Conservation (phyloP, 495 filamentous ascomycete species). For the Penicillium roqueforti region DNA sequence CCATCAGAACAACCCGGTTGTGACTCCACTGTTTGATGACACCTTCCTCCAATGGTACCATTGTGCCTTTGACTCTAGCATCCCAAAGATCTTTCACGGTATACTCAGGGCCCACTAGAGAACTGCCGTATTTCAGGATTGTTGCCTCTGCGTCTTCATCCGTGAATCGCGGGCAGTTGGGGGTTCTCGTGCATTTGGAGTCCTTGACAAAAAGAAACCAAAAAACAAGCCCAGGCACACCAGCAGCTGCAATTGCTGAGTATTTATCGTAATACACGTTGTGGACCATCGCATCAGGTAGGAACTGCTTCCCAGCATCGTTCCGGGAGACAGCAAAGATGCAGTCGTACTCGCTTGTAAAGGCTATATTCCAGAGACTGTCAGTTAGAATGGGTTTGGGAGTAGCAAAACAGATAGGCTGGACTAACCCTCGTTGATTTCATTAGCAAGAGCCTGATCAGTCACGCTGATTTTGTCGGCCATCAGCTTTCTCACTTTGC, state of each 20-base stretch:
- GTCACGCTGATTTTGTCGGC: conserved; percentile 24
- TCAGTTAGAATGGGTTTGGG: background rate
- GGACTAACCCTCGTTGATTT: conserved; percentile 9
- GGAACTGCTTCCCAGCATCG: conserved; percentile 10
- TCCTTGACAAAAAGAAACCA: conserved; percentile 20
- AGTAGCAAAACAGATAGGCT: too few species aligned
- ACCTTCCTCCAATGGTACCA: conserved; percentile 23
- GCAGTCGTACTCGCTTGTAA: conserved; percentile 20
- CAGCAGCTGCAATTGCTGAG: conserved; percentile 11
- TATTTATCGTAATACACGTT: conserved; percentile 14
- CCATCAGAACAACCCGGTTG: conserved; percentile 18
- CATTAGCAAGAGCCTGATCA: conserved; percentile 4
- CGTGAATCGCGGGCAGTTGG: conserved; percentile 10
- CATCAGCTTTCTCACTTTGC: conserved; percentile 37
- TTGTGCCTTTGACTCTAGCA: conserved; percentile 13
- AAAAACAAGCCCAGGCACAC: conserved; percentile 19
- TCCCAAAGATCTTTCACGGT: conserved; percentile 20
- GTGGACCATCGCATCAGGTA: conserved; percentile 16
- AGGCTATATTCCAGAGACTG: background rate
- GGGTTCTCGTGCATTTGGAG: conserved; percentile 10
- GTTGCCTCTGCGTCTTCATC: conserved; percentile 12
- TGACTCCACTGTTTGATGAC: conserved; percentile 16
- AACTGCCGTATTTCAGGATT: conserved; percentile 13
- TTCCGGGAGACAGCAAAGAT: conserved; percentile 25
- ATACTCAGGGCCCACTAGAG: conserved; percentile 16